Evolutionary conservation across 2,329 filamentous ascomycete species (phyloP).

Genomic region (Diaporthe vaccinii): DNA sequence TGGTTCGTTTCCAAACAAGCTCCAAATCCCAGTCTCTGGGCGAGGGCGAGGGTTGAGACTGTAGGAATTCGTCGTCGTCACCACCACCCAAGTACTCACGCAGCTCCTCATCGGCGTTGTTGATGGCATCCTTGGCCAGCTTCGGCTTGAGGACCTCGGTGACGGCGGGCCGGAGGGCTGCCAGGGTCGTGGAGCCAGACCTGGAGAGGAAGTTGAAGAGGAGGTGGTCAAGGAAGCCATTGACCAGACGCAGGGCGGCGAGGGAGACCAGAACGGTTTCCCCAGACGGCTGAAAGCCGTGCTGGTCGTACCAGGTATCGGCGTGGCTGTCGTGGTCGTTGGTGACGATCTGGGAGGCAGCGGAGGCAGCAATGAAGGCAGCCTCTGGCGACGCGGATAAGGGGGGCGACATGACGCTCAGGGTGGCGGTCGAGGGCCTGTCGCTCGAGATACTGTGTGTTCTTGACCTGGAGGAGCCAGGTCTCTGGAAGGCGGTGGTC

Average conservation of each 20-base stretch:
- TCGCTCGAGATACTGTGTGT: constrained; percentile 80
- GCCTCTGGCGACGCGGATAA: constrained; percentile 79
- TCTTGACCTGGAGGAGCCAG: constrained; percentile 54
- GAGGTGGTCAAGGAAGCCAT: constrained; percentile 93
- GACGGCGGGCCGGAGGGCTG: constrained; percentile 83
- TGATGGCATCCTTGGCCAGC: constrained; percentile 76
- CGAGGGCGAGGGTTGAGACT: constrained; percentile 65
- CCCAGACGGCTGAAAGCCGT: constrained; percentile 73
- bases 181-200: constrained; percentile 82
- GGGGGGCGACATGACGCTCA: constrained; percentile 75
- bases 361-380: constrained; percentile 88
- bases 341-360: constrained; percentile 92
- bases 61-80: constrained; percentile 79
- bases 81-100: constrained; percentile 86
- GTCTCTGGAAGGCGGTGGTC: constrained; percentile 41
- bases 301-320: constrained; percentile 77
- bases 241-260: constrained; percentile 82
- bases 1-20: constrained; percentile 91
- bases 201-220: constrained; percentile 90
- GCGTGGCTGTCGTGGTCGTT: constrained; percentile 85
- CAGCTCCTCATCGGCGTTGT: constrained; percentile 62
- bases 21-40: constrained; percentile 87
- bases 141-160: constrained; percentile 90
- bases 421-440: constrained; percentile 71
- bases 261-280: constrained; percentile 81